Conservation (phyloP, 2,329 filamentous ascomycete species). For the Fusarium subglutinans region DNA sequence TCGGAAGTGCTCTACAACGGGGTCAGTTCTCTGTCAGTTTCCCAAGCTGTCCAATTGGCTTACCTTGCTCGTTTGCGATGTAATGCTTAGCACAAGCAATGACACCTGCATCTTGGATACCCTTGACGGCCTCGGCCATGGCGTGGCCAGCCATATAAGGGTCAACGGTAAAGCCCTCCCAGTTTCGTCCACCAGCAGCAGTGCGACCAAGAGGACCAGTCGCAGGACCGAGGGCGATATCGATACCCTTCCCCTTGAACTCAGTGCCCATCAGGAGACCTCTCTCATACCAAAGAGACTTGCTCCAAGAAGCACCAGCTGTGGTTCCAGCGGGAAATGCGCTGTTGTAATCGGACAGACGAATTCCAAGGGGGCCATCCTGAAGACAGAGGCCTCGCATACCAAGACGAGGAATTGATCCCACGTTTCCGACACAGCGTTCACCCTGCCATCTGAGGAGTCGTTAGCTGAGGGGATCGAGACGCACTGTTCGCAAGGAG, state of each 20-base stretch:
- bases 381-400: conserved; percentile 84
- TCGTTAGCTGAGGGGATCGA: neutral
- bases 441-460: conserved; percentile 60
- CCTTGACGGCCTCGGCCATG: conserved; percentile 77
- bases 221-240: conserved; percentile 70
- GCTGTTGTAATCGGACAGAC: conserved; percentile 80
- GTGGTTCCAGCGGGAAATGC: conserved; percentile 84
- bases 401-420: conserved; percentile 74
- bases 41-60: neutral
- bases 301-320: conserved; percentile 84
- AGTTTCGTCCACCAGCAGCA: conserved; percentile 63
- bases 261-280: conserved; percentile 65
- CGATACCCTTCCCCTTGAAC: conserved; percentile 78
- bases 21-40: neutral
- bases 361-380: conserved; percentile 83
- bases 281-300: conserved; percentile 67
- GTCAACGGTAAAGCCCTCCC: conserved; percentile 76
- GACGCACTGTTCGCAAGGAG: neutral
- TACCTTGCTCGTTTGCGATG: conserved; percentile 75
- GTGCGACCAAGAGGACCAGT: conserved; percentile 58
- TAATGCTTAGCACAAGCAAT: conserved; percentile 86
- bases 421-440: conserved; percentile 80
- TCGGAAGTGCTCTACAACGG: conserved; percentile 71
- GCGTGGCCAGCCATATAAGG: conserved; percentile 78
- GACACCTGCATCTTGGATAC: conserved; percentile 83